Evolutionary conservation across 148 eudicot species (phyloP).

Genomic region (Selenicereus undatus): DNA sequence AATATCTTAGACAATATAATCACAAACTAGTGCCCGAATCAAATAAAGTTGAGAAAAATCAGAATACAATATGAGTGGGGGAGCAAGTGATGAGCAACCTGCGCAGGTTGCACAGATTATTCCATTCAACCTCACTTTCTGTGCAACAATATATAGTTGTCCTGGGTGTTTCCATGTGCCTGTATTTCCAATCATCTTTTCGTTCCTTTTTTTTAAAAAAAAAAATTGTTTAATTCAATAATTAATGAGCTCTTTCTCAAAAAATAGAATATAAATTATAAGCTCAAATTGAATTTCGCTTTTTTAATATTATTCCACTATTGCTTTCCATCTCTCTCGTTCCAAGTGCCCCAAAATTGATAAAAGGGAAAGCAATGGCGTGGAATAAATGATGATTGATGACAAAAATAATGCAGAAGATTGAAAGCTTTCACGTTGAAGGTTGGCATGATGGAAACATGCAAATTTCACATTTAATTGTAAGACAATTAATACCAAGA

Average conservation of each 20-base stretch:
- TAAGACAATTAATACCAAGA: not conserved
- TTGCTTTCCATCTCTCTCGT: too few species aligned
- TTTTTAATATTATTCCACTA: too few species aligned
- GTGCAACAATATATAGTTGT: slow-evolving; percentile 20
- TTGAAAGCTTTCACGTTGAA: slow-evolving; percentile 17
- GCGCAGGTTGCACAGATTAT: slow-evolving; percentile 23
- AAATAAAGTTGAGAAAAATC: not conserved
- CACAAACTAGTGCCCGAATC: not conserved
- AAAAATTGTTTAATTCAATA: too few species aligned
- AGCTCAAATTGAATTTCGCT: not conserved
- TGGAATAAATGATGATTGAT: not conserved
- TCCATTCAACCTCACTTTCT: slow-evolving; percentile 17
- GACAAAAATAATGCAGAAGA: not conserved
- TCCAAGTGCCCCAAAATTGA: not conserved
- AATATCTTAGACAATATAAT: not conserved
- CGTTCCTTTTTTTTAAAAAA: not conserved
- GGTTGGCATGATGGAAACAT: slow-evolving; percentile 32
- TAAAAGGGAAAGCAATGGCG: not conserved
- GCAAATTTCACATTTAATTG: slow-evolving; percentile 10
- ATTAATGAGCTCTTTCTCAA: not conserved
- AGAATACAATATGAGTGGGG: not conserved
- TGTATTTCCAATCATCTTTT: not conserved
- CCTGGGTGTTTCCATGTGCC: slow-evolving; percentile 6
- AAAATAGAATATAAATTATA: too few species aligned
- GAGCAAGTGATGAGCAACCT: slow-evolving; percentile 14